A percentile compares a stretch with the other conserved stretches of the same genome.
These are phyloP conservation scores for Dichomitus squalens DNA, from an alignment of 1,284 basidiomycete genomes.

Conservation along the genomic window DNA sequence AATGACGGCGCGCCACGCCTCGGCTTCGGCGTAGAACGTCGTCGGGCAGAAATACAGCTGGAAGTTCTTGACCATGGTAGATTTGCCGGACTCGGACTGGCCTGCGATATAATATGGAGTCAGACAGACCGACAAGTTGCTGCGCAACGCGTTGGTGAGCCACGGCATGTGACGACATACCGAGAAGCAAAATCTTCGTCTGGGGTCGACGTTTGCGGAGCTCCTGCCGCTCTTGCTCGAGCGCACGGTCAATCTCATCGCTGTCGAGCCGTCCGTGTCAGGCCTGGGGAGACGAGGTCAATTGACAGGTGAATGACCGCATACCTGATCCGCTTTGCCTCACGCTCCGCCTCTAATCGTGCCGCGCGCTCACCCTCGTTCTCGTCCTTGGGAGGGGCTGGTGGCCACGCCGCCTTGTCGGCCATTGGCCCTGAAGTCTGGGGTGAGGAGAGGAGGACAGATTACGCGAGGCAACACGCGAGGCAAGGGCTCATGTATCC, in stretches of 20 bases:
- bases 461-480: neutral
- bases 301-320: neutral
- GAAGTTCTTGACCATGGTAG: conserved; percentile 67
- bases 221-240: conserved; percentile 47
- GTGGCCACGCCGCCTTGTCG: conserved; percentile 17
- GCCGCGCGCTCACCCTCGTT: conserved; percentile 14
- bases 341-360: conserved; percentile 47
- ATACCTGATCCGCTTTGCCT: conserved; percentile 37
- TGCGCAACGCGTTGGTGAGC: neutral
- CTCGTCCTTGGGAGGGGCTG: conserved; percentile 20
- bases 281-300: neutral
- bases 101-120: conserved; percentile 36
- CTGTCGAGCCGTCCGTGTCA: conserved; percentile 40
- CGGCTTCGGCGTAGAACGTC: conserved; percentile 56
- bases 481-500: neutral
- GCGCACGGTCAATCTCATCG: conserved; percentile 54
- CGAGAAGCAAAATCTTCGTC: conserved; percentile 55
- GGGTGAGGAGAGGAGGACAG: neutral
- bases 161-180: conserved; percentile 34
- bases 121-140: neutral
- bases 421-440: conserved; percentile 3
- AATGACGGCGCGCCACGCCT: conserved; percentile 62
- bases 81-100: conserved; percentile 69
- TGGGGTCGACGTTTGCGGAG: conserved; percentile 36
- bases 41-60: conserved; percentile 62